Evolutionary conservation across 2,329 filamentous ascomycete genomes (phyloP).

Genomic region (Apiospora rasikravindrae): DNA sequence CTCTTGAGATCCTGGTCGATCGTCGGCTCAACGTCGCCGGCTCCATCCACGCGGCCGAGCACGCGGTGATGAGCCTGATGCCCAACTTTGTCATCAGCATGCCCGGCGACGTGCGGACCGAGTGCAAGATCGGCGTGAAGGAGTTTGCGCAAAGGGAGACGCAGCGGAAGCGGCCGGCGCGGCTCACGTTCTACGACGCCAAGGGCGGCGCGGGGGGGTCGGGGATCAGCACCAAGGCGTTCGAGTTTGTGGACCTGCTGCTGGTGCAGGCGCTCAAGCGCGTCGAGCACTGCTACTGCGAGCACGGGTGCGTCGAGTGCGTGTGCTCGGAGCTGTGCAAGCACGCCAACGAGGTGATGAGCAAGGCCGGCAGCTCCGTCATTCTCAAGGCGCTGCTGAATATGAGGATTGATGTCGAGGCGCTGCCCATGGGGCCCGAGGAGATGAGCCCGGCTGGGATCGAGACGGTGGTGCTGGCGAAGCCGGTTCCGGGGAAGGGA

Average conservation of each 20-base stretch:
- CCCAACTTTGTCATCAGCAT: slow-evolving; percentile 90
- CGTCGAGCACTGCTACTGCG: slow-evolving; percentile 77
- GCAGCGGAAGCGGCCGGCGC: slow-evolving; percentile 79
- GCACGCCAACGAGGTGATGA: slow-evolving; percentile 90
- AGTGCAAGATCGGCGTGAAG: slow-evolving; percentile 89
- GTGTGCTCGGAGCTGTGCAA: slow-evolving; percentile 85
- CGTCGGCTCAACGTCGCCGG: slow-evolving; percentile 81
- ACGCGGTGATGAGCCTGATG: slow-evolving; percentile 84
- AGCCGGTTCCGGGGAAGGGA: slow-evolving; percentile 60
- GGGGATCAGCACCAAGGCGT: slow-evolving; percentile 90
- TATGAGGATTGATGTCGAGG: slow-evolving; percentile 79
- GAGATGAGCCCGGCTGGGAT: slow-evolving; percentile 71
- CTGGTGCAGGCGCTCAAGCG: slow-evolving; percentile 77
- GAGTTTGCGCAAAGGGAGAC: slow-evolving; percentile 78
- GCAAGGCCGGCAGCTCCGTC: slow-evolving; percentile 84
- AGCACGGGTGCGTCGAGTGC: slow-evolving; percentile 87
- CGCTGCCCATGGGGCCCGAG: slow-evolving; percentile 85
- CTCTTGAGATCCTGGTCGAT: slow-evolving; percentile 78
- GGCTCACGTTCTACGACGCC: slow-evolving; percentile 92
- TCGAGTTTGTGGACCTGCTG: slow-evolving; percentile 86
- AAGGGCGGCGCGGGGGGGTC: slow-evolving; percentile 85
- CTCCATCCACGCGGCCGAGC: slow-evolving; percentile 93
- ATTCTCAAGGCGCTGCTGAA: slow-evolving; percentile 79
- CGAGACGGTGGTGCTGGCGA: slow-evolving; percentile 81
- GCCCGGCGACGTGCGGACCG: slow-evolving; percentile 90